Evolutionary conservation across 768 basidiomycete genomes (phyloP).

Genomic region (Rhizopogon sp.): DNA sequence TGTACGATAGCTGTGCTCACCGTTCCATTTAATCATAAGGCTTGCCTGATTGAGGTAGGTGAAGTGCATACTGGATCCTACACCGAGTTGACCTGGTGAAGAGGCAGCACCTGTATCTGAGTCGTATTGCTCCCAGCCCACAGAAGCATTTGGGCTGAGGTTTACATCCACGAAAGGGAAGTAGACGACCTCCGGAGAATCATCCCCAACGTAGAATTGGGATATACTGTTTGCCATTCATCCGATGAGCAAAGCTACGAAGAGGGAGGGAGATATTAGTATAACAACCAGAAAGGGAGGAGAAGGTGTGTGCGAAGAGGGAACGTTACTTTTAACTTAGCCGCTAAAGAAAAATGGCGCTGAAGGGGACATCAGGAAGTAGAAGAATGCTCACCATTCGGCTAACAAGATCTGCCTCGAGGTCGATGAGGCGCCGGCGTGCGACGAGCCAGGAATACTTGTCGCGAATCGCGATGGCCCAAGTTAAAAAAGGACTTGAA

Average conservation of each 20-base stretch:
- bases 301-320: slow-evolving; percentile 5
- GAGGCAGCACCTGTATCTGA: slow-evolving; percentile 42
- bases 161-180: slow-evolving; percentile 55
- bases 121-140: slow-evolving; percentile 71
- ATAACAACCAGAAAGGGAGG: background rate
- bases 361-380: slow-evolving; percentile 2
- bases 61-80: slow-evolving; percentile 55
- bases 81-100: slow-evolving; percentile 38
- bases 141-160: slow-evolving; percentile 39
- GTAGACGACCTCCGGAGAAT: slow-evolving; percentile 60
- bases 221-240: slow-evolving; percentile 23
- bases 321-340: background rate
- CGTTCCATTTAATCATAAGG: slow-evolving; percentile 55
- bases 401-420: slow-evolving; percentile 20
- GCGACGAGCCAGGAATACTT: background rate
- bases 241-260: slow-evolving; percentile 29
- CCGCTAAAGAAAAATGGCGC: slow-evolving; percentile 1
- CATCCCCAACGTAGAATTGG: slow-evolving; percentile 55
- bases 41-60: slow-evolving; percentile 58
- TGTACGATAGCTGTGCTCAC: slow-evolving; percentile 32
- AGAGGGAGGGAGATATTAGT: slow-evolving; percentile 13
- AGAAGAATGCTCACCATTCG: slow-evolving; percentile 17
- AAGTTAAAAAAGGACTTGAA: background rate
- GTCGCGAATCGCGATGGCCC: background rate
- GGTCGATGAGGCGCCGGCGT: slow-evolving; percentile 4